Base-by-base conservation (phyloP, 2,329 filamentous ascomycete species). In the Stemphylium beticola region DNA sequence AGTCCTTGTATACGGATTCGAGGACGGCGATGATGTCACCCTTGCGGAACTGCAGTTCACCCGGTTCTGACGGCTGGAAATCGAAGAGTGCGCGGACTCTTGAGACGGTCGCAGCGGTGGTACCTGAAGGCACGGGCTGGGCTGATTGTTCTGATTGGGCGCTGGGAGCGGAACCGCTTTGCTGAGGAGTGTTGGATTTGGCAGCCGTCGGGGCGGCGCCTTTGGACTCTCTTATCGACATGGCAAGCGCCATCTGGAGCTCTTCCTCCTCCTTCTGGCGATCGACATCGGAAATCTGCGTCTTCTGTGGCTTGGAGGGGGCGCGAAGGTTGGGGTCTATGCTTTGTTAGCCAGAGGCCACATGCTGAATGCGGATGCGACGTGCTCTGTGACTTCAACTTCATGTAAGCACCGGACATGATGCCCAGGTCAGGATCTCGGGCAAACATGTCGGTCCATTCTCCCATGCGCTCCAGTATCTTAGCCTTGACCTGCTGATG, bases 1-100 rank as follows among this genome's bases (percentile, higher is more conserved):
- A 99, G 76, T 99, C 95, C 77, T 98, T 99, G 80, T 96, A 99
- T 1, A 98, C 95, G 1, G 93, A 97, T 77, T 98, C 95, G 36
- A 99, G 82, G 14, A 99, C 95, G 1, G 95, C 93, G 74, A 99
- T 99, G 36, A 98, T 89, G 73, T 99, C 95, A 24, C 95, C 93
- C 78, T 96, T 96, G 65, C 93, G 90, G 76, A 99, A 99, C 65
- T 96, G 92, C 58, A 99, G 82, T 79, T 99, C 95, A 42, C 93
- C 95, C 0, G 92, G 87, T 75, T 99, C 95, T 0, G 93, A 96
- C 2, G 95, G 93, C 45, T 90, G 87, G 75, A 99, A 99, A 75
- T 99, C 95, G 74, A 91, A 99, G 40, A 98, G 82, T 1, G 95
- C 95, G 62, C 93, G 86, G 42, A 99, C 95, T 46, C 95, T 87